Percentiles rank a stretch among this genome's conserved stretches.
Evolutionary conservation across 2,329 filamentous ascomycete genomes (phyloP).

Genomic region (Exophiala sp.): DNA sequence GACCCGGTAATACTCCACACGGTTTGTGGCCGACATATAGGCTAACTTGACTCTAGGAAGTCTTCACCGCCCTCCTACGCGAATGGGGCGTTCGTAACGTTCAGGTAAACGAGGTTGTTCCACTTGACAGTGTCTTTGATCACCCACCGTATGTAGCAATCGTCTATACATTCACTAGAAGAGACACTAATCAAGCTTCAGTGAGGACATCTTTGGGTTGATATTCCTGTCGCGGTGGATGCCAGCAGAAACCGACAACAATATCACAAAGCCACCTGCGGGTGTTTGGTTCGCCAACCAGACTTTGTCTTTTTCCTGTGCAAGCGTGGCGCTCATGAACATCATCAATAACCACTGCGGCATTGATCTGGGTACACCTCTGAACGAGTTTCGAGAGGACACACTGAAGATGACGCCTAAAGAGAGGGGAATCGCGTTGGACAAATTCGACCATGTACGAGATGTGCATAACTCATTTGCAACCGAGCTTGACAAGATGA

Average conservation of each 20-base stretch:
- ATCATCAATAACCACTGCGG: constrained; percentile 79
- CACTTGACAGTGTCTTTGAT: constrained; percentile 53
- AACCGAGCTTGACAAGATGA: constrained; percentile 43
- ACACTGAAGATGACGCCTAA: constrained; percentile 67
- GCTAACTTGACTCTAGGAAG: constrained; percentile 50
- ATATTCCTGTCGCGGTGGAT: constrained; percentile 81
- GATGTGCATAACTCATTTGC: constrained; percentile 85
- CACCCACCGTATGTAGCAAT: constrained; percentile 35
- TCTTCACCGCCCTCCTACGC: constrained; percentile 80
- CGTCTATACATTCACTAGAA: constrained; percentile 39
- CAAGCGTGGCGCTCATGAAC: constrained; percentile 87
- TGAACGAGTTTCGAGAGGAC: constrained; percentile 68
- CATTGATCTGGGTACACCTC: constrained; percentile 65
- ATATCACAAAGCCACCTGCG: constrained; percentile 55
- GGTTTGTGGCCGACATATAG: not conserved
- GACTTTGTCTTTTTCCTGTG: constrained; percentile 81
- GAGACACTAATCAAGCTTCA: constrained; percentile 32
- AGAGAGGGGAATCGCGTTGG: constrained; percentile 71
- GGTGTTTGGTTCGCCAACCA: constrained; percentile 93
- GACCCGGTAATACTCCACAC: constrained; percentile 62
- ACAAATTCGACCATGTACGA: constrained; percentile 72
- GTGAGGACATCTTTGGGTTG: constrained; percentile 74
- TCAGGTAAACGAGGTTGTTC: constrained; percentile 72
- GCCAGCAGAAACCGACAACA: constrained; percentile 52
- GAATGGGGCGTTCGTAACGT: constrained; percentile 73